Conservation (phyloP, 345 rosid genomes). For the Mercurialis annua region DNA sequence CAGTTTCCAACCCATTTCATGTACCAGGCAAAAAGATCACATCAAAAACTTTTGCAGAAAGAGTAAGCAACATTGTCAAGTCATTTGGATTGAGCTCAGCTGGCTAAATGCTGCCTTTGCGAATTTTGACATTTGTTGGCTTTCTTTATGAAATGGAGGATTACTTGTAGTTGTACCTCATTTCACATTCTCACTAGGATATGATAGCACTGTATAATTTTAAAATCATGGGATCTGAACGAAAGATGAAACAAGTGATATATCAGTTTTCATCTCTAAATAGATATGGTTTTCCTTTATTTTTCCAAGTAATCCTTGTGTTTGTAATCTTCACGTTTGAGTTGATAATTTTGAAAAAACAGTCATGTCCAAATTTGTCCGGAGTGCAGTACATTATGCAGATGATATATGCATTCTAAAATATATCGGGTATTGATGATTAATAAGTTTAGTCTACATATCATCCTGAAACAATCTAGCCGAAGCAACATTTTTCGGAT, state of each 20-base stretch:
- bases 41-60: constrained; percentile 75
- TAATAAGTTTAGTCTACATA: too few relatives aligned
- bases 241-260: not conserved
- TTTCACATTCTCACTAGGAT: not conserved
- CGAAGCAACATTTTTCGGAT: not conserved
- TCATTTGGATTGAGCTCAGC: constrained; percentile 71
- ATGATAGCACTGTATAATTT: constrained; percentile 11
- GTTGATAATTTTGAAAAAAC: not conserved
- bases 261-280: not conserved
- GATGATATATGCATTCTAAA: too few relatives aligned
- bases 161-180: not conserved
- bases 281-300: constrained; percentile 5
- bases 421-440: too few relatives aligned
- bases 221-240: not conserved
- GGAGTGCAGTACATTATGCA: too few relatives aligned
- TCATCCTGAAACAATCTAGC: too few relatives aligned
- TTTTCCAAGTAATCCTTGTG: not conserved
- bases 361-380: not conserved
- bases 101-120: constrained; percentile 27
- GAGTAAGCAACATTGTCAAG: constrained; percentile 77
- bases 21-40: constrained; percentile 95
- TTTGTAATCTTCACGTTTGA: too few relatives aligned
- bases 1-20: constrained; percentile 91
- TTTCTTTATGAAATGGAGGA: not conserved
- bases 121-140: constrained; percentile 9